Conservation (phyloP, 768 basidiomycete genomes). For the Mycena metata region DNA sequence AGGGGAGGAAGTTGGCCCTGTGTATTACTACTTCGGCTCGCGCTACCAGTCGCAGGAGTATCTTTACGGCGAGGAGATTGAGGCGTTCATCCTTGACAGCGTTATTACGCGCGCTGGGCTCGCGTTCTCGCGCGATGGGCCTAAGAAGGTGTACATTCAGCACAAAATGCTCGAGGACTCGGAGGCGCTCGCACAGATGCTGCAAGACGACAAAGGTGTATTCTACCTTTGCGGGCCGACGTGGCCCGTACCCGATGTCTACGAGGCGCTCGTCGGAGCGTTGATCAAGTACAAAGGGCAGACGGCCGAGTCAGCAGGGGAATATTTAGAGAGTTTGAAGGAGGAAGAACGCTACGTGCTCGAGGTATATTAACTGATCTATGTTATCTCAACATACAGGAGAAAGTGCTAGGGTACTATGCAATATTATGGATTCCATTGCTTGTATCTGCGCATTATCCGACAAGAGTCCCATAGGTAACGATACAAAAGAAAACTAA, state of each 20-base stretch:
- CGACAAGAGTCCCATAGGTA: neutral
- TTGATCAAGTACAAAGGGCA: constrained; percentile 79
- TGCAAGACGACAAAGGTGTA: constrained; percentile 79
- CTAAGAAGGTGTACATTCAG: constrained; percentile 97
- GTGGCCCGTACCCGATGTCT: constrained; percentile 99
- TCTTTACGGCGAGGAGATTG: constrained; percentile 96
- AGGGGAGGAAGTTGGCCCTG: constrained; percentile 87
- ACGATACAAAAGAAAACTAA: neutral
- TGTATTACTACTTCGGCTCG: constrained; percentile 99
- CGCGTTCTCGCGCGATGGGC: constrained; percentile 95
- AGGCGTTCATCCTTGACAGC: constrained; percentile 89
- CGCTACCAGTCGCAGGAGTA: constrained; percentile 96
- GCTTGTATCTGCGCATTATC: neutral
- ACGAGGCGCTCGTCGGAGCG: constrained; percentile 89
- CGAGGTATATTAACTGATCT: constrained; percentile 64
- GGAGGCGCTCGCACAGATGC: constrained; percentile 77
- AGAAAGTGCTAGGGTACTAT: neutral
- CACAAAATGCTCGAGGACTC: constrained; percentile 98
- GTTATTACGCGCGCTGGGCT: constrained; percentile 92
- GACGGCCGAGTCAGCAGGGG: constrained; percentile 75
- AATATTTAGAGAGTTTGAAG: constrained; percentile 89
- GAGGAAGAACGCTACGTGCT: constrained; percentile 98
- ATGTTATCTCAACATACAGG: neutral
- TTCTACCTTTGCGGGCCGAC: constrained; percentile 99
- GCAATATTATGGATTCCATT: constrained; percentile 22